Evolutionary conservation across 2,329 filamentous ascomycete species (phyloP).

Genomic region (Nemania sp.): DNA sequence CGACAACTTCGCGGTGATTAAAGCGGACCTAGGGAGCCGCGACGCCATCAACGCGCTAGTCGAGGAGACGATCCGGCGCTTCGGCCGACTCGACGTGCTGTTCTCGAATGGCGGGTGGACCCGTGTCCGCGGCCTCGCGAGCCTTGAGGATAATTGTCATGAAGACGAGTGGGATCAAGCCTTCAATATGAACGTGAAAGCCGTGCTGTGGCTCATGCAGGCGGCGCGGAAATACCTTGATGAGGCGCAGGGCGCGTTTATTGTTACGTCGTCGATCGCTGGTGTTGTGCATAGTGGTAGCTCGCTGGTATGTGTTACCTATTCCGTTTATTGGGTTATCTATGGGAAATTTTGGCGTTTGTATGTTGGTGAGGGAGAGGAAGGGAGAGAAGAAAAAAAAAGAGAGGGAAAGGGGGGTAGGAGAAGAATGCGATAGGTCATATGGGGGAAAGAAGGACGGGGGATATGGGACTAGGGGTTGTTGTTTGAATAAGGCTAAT

Average conservation of each 20-base stretch:
- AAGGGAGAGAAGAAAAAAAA: background rate
- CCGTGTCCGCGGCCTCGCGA: slow-evolving; percentile 46
- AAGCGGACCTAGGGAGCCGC: slow-evolving; percentile 67
- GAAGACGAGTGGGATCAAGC: slow-evolving; percentile 64
- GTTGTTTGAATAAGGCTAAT: no score
- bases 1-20: slow-evolving; percentile 53
- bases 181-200: slow-evolving; percentile 66
- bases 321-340: no score
- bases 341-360: no score
- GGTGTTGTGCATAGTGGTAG: slow-evolving; percentile 67
- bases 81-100: slow-evolving; percentile 75
- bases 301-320: slow-evolving; percentile 48
- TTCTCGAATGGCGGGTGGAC: slow-evolving; percentile 73
- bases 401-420: background rate
- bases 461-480: no score
- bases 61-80: slow-evolving; percentile 57
- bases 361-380: background rate
- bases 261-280: slow-evolving; percentile 66
- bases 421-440: no score
- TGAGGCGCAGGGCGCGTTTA: slow-evolving; percentile 60
- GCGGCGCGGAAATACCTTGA: slow-evolving; percentile 59
- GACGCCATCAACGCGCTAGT: slow-evolving; percentile 63
- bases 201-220: slow-evolving; percentile 62
- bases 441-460: no score
- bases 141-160: slow-evolving; percentile 55